These are phyloP conservation scores for Austroboletus olivaceoglutinosus DNA, from an alignment of 1,284 basidiomycete species.

Conservation along the genomic window DNA sequence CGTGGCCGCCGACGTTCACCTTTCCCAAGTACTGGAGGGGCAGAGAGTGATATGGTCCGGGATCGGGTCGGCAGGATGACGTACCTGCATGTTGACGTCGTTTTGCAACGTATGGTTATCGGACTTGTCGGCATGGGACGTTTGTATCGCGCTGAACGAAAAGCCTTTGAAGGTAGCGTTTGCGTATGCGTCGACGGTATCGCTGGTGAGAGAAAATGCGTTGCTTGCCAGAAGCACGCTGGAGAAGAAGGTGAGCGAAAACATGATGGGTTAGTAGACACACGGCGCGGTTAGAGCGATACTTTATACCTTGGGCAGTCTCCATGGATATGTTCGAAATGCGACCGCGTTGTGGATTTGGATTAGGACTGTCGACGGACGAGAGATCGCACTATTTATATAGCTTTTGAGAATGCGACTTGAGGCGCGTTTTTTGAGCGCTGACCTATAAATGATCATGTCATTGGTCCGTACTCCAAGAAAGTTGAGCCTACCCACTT, in stretches of 20 bases:
- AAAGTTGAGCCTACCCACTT: no score
- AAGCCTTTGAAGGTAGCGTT: slow-evolving; percentile 15
- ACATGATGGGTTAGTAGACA: slow-evolving; percentile 10
- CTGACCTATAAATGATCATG: no score
- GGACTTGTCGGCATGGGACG: slow-evolving; percentile 6
- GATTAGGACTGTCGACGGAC: slow-evolving; percentile 1
- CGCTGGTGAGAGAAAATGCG: slow-evolving; percentile 18
- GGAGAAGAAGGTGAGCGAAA: slow-evolving; percentile 1
- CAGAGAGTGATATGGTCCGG: not conserved
- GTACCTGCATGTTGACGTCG: slow-evolving; percentile 26
- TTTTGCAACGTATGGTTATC: slow-evolving; percentile 27
- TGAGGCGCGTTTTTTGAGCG: no score
- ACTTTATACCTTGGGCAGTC: slow-evolving; percentile 5
- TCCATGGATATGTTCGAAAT: slow-evolving; percentile 13
- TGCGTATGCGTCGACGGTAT: not conserved
- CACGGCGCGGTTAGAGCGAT: not conserved
- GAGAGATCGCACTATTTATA: no score
- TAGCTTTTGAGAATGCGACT: no score
- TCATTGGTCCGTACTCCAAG: no score
- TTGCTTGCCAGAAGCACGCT: slow-evolving; percentile 35
- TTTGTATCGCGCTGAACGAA: slow-evolving; percentile 20
- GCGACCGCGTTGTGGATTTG: slow-evolving; percentile 4
- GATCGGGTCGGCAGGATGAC: slow-evolving; percentile 1
- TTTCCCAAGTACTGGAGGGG: slow-evolving; percentile 26
- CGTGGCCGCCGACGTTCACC: slow-evolving; percentile 32